Conservation (phyloP, 257 asterid genomes). For the Petunia secreta region DNA sequence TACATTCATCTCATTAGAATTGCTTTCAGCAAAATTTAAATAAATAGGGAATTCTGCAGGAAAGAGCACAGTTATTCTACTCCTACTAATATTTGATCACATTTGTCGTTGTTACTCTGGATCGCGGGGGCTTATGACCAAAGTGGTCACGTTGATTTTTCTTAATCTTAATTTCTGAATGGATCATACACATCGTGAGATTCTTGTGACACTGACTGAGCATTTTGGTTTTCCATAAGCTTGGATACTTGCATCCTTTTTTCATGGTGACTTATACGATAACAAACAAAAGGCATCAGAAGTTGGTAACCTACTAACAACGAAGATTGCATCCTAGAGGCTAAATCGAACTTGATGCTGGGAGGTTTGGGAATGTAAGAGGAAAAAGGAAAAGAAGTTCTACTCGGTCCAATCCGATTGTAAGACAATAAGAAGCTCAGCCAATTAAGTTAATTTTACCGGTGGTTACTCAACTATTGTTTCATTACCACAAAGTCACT, state of each 20-base stretch:
- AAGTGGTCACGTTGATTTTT: not conserved
- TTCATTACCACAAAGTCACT: no score
- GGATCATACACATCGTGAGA: not conserved
- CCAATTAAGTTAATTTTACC: not conserved
- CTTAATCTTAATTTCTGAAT: not conserved
- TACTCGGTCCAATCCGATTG: not conserved
- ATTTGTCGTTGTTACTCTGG: no score
- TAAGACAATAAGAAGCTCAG: not conserved
- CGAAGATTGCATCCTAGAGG: not conserved
- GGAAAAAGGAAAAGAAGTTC: not conserved
- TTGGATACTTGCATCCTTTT: not conserved
- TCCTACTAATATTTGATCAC: no score
- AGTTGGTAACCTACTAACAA: not conserved
- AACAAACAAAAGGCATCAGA: not conserved
- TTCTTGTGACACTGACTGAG: not conserved
- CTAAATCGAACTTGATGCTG: not conserved
- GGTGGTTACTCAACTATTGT: no score
- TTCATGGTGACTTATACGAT: not conserved
- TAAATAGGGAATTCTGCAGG: slow-evolving; percentile 11
- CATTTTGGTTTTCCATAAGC: not conserved
- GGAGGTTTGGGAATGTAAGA: not conserved
- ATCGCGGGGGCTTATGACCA: not conserved
- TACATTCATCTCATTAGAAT: slow-evolving; percentile 23
- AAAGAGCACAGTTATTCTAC: not conserved
- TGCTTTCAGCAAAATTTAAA: not conserved